A percentile compares a stretch with the other conserved stretches of the same genome.
Evolutionary conservation across 345 rosid genomes (phyloP).

Genomic region (Gossypium sturtianum): DNA sequence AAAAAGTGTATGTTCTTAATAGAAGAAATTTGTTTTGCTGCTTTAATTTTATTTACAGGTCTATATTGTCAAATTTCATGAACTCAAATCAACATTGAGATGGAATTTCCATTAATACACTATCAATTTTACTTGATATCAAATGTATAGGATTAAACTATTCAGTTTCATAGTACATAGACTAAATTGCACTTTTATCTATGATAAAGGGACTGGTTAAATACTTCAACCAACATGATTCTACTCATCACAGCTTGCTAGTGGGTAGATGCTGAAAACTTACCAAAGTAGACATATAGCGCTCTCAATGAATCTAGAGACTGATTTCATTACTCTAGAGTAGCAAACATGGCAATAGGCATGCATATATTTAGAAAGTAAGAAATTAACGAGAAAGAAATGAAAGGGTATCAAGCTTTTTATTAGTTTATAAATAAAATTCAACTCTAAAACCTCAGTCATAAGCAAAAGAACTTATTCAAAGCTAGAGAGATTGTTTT

Average conservation of each 20-base stretch:
- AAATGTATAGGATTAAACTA: background rate
- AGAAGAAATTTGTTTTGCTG: no score
- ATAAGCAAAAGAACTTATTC: background rate
- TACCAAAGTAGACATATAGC: background rate
- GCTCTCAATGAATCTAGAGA: background rate
- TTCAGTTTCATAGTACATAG: background rate
- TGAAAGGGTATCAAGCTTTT: background rate
- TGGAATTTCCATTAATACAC: no score
- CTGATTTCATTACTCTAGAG: background rate
- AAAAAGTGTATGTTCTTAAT: no score
- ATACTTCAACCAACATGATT: background rate
- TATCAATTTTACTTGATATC: background rate
- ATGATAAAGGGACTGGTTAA: no score
- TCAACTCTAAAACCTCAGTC: background rate
- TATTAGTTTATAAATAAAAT: background rate
- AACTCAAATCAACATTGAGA: no score
- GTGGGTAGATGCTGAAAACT: background rate
- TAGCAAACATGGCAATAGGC: background rate
- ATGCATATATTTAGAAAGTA: background rate
- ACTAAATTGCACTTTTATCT: background rate
- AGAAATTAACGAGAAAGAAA: background rate
- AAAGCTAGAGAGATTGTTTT: background rate
- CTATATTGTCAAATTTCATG: no score
- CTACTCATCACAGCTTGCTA: background rate
- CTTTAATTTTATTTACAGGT: no score